Conservation (phyloP, 169 alveolate genomes). For the Plasmodium ovale region DNA sequence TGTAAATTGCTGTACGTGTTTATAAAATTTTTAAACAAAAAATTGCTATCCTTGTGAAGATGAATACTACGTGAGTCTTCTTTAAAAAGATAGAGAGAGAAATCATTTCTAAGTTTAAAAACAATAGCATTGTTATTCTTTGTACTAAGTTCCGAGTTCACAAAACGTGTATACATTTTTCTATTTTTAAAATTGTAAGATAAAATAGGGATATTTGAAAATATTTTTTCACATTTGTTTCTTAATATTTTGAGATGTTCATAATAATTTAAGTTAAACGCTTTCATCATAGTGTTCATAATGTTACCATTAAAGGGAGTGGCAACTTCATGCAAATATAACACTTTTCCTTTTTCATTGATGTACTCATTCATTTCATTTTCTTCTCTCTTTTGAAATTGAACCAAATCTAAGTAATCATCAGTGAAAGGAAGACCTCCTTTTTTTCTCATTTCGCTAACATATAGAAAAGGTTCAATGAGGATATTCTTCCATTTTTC, state of each 20-base stretch:
- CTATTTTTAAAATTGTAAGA: neutral
- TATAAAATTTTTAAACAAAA: neutral
- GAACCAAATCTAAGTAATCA: no score
- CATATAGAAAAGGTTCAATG: no score
- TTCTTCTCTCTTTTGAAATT: neutral
- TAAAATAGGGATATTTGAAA: neutral
- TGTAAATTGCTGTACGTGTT: neutral
- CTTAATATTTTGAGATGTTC: neutral
- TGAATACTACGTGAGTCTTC: neutral
- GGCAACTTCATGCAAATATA: neutral
- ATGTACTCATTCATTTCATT: neutral
- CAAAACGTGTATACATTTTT: neutral
- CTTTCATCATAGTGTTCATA: neutral
- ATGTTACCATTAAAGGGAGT: neutral
- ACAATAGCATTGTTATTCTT: neutral
- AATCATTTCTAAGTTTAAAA: neutral
- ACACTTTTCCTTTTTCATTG: neutral
- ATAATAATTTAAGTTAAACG: constrained; percentile 1
- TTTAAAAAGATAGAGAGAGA: neutral
- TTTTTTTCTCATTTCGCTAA: no score
- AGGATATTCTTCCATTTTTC: no score
- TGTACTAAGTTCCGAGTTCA: neutral
- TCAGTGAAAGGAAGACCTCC: no score
- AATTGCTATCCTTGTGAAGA: neutral
- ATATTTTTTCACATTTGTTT: neutral